Conservation (phyloP, 345 rosid species). For the Fremontodendron californicum region DNA sequence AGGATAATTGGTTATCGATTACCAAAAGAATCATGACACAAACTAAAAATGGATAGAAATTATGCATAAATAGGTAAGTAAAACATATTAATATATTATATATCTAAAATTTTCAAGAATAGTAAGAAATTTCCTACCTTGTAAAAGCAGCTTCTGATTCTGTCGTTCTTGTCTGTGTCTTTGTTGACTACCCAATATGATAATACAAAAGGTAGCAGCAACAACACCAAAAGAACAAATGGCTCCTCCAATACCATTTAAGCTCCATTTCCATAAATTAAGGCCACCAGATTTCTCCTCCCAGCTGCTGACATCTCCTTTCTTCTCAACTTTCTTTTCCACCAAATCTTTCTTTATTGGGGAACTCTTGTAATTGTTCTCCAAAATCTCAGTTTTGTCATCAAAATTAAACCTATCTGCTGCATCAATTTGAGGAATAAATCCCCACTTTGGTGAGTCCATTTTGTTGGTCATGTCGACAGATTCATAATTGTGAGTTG, state of each 20-base stretch:
- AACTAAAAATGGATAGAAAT: not conserved
- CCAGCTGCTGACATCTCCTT: constrained; percentile 33
- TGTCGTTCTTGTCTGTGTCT: constrained; percentile 41
- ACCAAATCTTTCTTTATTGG: constrained; percentile 34
- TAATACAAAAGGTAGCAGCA: constrained; percentile 72
- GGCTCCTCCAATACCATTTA: constrained; percentile 84
- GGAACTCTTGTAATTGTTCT: constrained; percentile 26
- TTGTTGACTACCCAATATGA: constrained; percentile 60
- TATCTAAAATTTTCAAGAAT: not conserved
- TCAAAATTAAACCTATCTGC: constrained; percentile 37
- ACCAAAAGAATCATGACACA: not conserved
- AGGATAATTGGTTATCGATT: too few species aligned
- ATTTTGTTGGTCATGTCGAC: constrained; percentile 79
- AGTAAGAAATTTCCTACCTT: constrained; percentile 38
- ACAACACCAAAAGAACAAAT: constrained; percentile 92
- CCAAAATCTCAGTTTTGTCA: constrained; percentile 27
- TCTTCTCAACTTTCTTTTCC: constrained; percentile 11
- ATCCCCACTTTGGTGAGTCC: constrained; percentile 55
- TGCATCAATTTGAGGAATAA: constrained; percentile 39
- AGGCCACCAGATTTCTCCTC: constrained; percentile 39
- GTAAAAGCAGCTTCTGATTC: constrained; percentile 53
- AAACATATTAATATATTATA: not conserved
- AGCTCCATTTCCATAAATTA: constrained; percentile 77
- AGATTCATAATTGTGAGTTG: constrained; percentile 68
- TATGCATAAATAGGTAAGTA: not conserved